A percentile compares a stretch with the other conserved stretches of the same genome.
These are phyloP conservation scores for Pseudohalonectria lignicola DNA, from an alignment of 2,329 filamentous ascomycete species.

Conservation along the genomic window DNA sequence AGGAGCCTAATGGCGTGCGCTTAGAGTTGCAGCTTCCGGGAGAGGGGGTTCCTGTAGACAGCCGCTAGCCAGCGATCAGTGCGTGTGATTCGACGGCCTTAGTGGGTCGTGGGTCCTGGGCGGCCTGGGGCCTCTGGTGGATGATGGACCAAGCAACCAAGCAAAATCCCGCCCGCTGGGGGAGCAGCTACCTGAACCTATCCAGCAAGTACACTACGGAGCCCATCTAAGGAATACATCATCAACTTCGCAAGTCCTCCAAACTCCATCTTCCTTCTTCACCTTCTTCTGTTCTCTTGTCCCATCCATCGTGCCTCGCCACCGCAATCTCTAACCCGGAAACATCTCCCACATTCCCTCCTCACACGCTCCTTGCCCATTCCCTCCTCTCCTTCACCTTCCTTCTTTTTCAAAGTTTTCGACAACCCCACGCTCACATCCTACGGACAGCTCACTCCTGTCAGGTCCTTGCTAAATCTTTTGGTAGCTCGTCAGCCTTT, in stretches of 20 bases:
- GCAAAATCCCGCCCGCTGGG: constrained; percentile 6
- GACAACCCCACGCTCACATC: neutral
- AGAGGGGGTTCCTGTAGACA: neutral
- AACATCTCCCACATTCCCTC: constrained; percentile 4
- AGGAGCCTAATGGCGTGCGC: neutral
- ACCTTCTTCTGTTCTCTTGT: constrained; percentile 2
- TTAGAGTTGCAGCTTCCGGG: neutral
- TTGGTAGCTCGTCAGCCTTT: neutral
- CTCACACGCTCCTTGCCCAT: constrained; percentile 2
- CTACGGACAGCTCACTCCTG: neutral
- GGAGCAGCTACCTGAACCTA: constrained; percentile 7
- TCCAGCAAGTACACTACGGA: no score
- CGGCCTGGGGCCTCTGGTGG: neutral
- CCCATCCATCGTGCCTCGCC: constrained; percentile 2
- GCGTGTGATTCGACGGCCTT: neutral
- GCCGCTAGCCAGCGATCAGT: constrained; percentile 1
- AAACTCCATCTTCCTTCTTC: constrained; percentile 1
- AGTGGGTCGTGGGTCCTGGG: neutral
- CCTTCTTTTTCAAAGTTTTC: constrained; percentile 1
- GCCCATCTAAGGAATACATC: constrained; percentile 5
- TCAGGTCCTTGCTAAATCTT: no score
- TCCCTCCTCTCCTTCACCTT: neutral
- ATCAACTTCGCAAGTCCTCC: constrained; percentile 5
- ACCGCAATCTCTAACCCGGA: neutral
- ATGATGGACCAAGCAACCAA: neutral